These are phyloP conservation scores for Fusarium caatingaense DNA, from an alignment of 2,329 filamentous ascomycete species.

Conservation along the genomic window DNA sequence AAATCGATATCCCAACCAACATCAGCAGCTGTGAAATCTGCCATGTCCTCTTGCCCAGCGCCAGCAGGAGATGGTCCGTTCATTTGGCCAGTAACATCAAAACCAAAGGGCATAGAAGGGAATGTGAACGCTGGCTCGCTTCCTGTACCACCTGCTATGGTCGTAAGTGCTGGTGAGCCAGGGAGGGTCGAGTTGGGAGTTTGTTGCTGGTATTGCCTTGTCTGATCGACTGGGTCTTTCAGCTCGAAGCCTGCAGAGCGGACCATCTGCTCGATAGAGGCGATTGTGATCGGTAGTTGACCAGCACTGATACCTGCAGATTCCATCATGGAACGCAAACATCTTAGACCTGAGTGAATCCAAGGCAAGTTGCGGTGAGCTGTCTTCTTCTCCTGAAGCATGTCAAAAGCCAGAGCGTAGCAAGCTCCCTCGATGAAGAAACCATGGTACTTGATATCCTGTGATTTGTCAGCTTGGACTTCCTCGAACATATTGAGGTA, in stretches of 20 bases:
- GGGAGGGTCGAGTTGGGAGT: constrained; percentile 30
- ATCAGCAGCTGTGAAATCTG: constrained; percentile 47
- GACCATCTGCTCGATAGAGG: constrained; percentile 48
- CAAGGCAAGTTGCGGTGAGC: constrained; percentile 55
- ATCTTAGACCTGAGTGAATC: constrained; percentile 54
- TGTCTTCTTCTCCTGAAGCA: constrained; percentile 53
- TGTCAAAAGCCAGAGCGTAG: constrained; percentile 56
- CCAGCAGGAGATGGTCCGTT: constrained; percentile 38
- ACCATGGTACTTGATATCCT: constrained; percentile 59
- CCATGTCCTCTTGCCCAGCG: constrained; percentile 38
- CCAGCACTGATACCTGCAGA: constrained; percentile 33
- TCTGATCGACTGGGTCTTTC: constrained; percentile 34
- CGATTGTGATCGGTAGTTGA: constrained; percentile 42
- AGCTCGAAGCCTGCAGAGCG: constrained; percentile 46
- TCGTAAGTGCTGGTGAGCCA: constrained; percentile 31
- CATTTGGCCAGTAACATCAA: constrained; percentile 39
- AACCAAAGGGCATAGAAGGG: constrained; percentile 47
- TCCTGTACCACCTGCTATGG: constrained; percentile 16
- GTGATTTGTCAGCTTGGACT: constrained; percentile 7
- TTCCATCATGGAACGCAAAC: constrained; percentile 51
- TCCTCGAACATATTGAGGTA: too few relatives aligned
- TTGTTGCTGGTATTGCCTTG: constrained; percentile 26
- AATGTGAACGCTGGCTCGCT: constrained; percentile 43
- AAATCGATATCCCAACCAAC: constrained; percentile 49
- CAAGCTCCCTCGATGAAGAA: constrained; percentile 57